These are phyloP conservation scores for Pseudogymnoascus sp. DNA, from an alignment of 2,329 filamentous ascomycete species.

Conservation along the genomic window DNA sequence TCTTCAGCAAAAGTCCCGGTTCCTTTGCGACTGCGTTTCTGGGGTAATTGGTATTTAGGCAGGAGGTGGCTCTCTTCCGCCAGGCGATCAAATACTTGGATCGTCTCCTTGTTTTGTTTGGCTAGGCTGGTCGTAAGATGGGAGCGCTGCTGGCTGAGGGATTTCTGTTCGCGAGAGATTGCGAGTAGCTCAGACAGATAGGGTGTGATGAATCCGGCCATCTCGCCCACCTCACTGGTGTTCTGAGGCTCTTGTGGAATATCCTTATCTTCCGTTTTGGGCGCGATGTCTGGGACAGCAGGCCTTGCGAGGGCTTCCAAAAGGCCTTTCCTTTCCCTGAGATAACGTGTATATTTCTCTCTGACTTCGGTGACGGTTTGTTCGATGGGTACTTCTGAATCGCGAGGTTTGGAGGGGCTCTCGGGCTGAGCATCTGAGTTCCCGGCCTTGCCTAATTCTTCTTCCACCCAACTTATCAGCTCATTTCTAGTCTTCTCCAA, in stretches of 20 bases:
- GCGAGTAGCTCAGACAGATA: slow-evolving; percentile 46
- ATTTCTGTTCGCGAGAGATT: slow-evolving; percentile 48
- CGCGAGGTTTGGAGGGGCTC: slow-evolving; percentile 7
- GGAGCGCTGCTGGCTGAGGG: slow-evolving; percentile 48
- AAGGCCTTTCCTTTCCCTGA: background rate
- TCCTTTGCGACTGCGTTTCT: slow-evolving; percentile 16
- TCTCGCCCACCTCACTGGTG: slow-evolving; percentile 17
- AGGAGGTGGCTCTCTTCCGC: slow-evolving; percentile 55
- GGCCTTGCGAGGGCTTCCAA: slow-evolving; percentile 6
- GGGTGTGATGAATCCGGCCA: slow-evolving; percentile 42
- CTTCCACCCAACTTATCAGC: slow-evolving; percentile 58
- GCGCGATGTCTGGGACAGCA: slow-evolving; percentile 15
- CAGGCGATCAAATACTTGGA: slow-evolving; percentile 43
- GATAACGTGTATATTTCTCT: slow-evolving; percentile 8
- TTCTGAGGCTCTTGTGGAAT: background rate
- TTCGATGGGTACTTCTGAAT: slow-evolving; percentile 3
- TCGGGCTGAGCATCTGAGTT: slow-evolving; percentile 19
- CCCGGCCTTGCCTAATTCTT: slow-evolving; percentile 45
- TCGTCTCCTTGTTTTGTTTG: slow-evolving; percentile 42
- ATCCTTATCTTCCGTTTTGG: background rate
- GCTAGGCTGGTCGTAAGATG: slow-evolving; percentile 43
- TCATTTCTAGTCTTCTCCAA: slow-evolving; percentile 48
- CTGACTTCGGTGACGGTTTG: slow-evolving; percentile 4
- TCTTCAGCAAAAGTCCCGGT: slow-evolving; percentile 33
- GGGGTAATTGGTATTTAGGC: slow-evolving; percentile 39